Conservation (phyloP, 495 filamentous ascomycete species). For the Lophiotrema nucula region DNA sequence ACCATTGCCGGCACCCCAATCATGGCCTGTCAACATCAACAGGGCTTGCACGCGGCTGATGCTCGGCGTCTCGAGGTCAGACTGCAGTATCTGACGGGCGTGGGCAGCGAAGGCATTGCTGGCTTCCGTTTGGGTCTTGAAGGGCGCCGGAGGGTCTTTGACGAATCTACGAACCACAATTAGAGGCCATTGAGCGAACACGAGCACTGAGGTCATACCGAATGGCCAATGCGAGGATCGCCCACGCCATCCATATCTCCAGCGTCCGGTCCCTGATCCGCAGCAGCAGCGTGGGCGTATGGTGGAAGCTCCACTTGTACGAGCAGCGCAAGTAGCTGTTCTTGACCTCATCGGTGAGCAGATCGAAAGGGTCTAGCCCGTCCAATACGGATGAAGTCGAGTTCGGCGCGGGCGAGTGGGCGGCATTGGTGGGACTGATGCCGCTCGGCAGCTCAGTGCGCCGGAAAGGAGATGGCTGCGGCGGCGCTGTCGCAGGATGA, state of each 20-base stretch:
- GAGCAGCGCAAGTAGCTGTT: conserved; percentile 36
- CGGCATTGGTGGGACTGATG: conserved; percentile 20
- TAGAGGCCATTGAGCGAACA: not conserved
- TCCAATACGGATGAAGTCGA: conserved; percentile 21
- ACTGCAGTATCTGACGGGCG: conserved; percentile 32
- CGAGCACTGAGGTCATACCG: conserved; percentile 12
- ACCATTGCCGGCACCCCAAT: conserved; percentile 38
- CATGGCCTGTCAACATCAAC: conserved; percentile 37
- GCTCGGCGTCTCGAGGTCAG: conserved; percentile 34
- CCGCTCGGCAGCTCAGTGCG: conserved; percentile 14
- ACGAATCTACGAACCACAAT: conserved; percentile 23
- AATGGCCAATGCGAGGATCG: conserved; percentile 35
- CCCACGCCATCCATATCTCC: conserved; percentile 36
- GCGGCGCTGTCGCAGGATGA: not conserved
- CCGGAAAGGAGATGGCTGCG: not conserved
- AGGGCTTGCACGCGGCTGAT: conserved; percentile 35
- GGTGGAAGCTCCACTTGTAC: conserved; percentile 40
- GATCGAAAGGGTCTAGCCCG: conserved; percentile 32
- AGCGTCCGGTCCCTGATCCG: conserved; percentile 34
- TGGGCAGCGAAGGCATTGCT: conserved; percentile 40
- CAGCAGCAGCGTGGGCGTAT: conserved; percentile 36
- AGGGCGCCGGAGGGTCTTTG: conserved; percentile 29
- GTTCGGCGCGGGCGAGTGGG: not conserved
- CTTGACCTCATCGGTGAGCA: conserved; percentile 39
- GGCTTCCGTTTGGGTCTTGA: conserved; percentile 34